Base-by-base conservation (phyloP, 805 yeast genomes). In the Diddensiella transvaalensis region DNA sequence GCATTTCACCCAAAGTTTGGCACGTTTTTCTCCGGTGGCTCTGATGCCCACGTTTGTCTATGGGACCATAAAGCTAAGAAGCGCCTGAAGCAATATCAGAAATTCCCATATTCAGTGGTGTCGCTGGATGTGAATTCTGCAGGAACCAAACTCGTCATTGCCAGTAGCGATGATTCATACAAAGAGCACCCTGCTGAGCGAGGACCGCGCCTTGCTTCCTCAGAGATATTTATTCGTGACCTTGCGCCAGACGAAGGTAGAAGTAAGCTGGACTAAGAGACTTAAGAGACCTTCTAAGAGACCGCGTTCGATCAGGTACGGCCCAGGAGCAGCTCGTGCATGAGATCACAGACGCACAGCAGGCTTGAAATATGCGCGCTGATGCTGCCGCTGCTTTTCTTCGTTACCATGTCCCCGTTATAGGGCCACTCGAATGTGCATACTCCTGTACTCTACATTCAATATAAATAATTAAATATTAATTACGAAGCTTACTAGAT, bases 1-100 rank as follows among this genome's bases (percentile, higher is more conserved):
- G 69, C 67, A 3, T 75, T 77, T 51, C 71, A 74, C 44, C 67
- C 70, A 0, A 43, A 44, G 13, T 52, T 65, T 44, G 60, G 64
- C 33, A 67, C 74, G 1, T 67, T 78, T 15, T 75, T 74, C 57
- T 76, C 83, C 0, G 76, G 74, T 0, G 83, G 82, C 2, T 71
- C 76, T 2, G 83, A 79, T 57, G 75, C 75, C 1, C 59, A 64
- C 18, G 69, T 79, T 4, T 75, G 77, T 52, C 60, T 74, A 39
- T 77, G 83, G 82, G 77, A 78, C 54, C 68, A 68, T 62, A 60
- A 65, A 37, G 66, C 71, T 42, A 60, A 74, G 36, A 73, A 75
- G 57, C 61, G 79, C 44, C 64, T 73, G 52, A 69, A 68, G 56
- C 69, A 71, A 55, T 74, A 66, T 49, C 72, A 72, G 6, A 41